Evolutionary conservation across 805 yeast species (phyloP).

Genomic region (Kazachstania africana): DNA sequence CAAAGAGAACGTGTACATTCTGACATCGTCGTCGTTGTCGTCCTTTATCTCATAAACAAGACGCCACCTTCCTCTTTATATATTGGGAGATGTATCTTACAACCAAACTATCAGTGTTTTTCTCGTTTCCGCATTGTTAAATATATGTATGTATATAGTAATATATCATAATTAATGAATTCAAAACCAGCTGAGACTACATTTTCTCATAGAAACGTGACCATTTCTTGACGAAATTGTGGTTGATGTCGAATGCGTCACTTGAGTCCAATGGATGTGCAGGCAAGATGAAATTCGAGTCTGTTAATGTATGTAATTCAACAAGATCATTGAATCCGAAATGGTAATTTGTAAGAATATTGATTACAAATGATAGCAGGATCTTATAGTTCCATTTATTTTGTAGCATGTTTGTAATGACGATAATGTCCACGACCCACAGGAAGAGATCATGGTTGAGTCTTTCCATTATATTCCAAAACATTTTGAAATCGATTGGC

Average conservation of each 20-base stretch:
- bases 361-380: constrained; percentile 29
- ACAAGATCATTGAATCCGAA: constrained; percentile 33
- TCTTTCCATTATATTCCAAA: constrained; percentile 23
- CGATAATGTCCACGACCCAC: constrained; percentile 24
- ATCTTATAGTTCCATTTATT: constrained; percentile 29
- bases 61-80: too few relatives aligned
- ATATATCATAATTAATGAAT: too few relatives aligned
- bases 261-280: neutral
- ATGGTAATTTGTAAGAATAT: constrained; percentile 37
- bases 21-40: too few relatives aligned
- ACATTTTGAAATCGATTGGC: constrained; percentile 18
- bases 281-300: constrained; percentile 13
- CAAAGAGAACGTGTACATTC: constrained; percentile 9
- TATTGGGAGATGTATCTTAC: too few relatives aligned
- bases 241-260: constrained; percentile 9
- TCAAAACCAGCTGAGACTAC: too few relatives aligned
- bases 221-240: constrained; percentile 22
- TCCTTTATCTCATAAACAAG: too few relatives aligned
- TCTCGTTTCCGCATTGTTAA: too few relatives aligned
- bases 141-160: too few relatives aligned
- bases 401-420: constrained; percentile 22
- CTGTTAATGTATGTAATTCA: constrained; percentile 15
- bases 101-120: too few relatives aligned
- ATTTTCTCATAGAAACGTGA: constrained; percentile 19
- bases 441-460: constrained; percentile 21